phyloP scores from a whole-genome alignment of 2,329 filamentous ascomycete species.

The Clathrospora elynae region DNA sequence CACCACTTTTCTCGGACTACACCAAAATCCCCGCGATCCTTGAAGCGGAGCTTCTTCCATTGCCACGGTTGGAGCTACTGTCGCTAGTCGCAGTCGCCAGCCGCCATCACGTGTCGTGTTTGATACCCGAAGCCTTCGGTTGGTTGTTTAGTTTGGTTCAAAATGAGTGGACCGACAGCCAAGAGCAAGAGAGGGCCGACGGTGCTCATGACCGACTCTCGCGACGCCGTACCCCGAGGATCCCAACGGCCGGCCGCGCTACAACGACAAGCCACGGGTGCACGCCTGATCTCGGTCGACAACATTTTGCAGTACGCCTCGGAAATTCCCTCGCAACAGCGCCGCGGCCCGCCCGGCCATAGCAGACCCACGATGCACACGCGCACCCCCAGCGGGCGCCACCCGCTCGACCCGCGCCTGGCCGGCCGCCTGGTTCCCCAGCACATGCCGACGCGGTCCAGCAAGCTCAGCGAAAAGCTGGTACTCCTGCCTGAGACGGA shows the following conservation, averaged over 20 bases:
- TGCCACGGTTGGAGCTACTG: conserved; percentile 7
- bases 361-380: conserved; percentile 55
- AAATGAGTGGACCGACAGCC: conserved; percentile 42
- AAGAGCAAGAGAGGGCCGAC: conserved; percentile 49
- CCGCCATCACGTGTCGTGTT: too few relatives aligned
- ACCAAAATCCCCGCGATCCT: neutral
- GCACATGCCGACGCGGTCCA: conserved; percentile 80
- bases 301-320: conserved; percentile 93
- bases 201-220: conserved; percentile 60
- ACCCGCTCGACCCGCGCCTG: conserved; percentile 61
- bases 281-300: conserved; percentile 81
- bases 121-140: too few relatives aligned
- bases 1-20: neutral
- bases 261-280: conserved; percentile 43
- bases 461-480: conserved; percentile 96
- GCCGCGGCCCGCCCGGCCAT: conserved; percentile 71
- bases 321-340: conserved; percentile 93
- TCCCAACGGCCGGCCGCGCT: conserved; percentile 26
- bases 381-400: conserved; percentile 56
- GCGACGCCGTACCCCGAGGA: conserved; percentile 51
- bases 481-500: conserved; percentile 86
- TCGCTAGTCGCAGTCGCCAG: conserved; percentile 12
- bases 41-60: neutral
- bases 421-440: conserved; percentile 62
- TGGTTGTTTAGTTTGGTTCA: too few relatives aligned